These are phyloP conservation scores for Arachnomyces sp. DNA, from an alignment of 2,329 filamentous ascomycete genomes.

Conservation along the genomic window DNA sequence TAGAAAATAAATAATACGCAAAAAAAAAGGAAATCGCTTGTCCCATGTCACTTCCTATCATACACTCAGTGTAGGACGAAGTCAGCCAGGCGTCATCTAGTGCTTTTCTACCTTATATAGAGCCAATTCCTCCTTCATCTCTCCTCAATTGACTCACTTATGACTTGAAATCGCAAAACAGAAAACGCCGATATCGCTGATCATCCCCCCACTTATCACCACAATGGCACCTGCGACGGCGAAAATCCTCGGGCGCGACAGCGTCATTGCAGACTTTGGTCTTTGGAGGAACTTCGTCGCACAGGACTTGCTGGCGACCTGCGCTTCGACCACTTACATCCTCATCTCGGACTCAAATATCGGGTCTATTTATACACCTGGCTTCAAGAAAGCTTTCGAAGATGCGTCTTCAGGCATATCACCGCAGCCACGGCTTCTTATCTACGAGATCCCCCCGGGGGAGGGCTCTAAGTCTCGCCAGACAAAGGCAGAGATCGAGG, in stretches of 20 bases:
- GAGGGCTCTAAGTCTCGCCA: slow-evolving; percentile 89
- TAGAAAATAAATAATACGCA: too few species aligned
- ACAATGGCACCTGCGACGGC: slow-evolving; percentile 54
- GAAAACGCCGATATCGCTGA: slow-evolving; percentile 9
- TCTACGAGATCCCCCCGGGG: slow-evolving; percentile 79
- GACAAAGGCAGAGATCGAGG: slow-evolving; percentile 92
- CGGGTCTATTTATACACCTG: slow-evolving; percentile 67
- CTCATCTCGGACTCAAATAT: slow-evolving; percentile 96
- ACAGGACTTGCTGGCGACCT: slow-evolving; percentile 67
- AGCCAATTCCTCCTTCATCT: too few species aligned
- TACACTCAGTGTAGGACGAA: too few species aligned
- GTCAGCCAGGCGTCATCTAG: too few species aligned
- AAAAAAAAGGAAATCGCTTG: too few species aligned
- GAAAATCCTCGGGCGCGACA: slow-evolving; percentile 77
- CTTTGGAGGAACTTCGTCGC: slow-evolving; percentile 79
- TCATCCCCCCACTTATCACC: slow-evolving; percentile 6
- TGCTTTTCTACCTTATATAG: too few species aligned
- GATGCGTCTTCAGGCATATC: slow-evolving; percentile 38
- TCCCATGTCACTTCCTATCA: too few species aligned
- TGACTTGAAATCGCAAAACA: slow-evolving; percentile 15
- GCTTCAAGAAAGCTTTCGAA: slow-evolving; percentile 63
- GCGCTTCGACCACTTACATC: slow-evolving; percentile 84
- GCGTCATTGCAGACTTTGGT: slow-evolving; percentile 85
- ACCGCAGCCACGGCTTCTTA: slow-evolving; percentile 62
- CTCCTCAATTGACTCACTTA: too few species aligned